Evolutionary conservation across 1,284 basidiomycete species (phyloP).

Genomic region (Ustilago shanxiensis): DNA sequence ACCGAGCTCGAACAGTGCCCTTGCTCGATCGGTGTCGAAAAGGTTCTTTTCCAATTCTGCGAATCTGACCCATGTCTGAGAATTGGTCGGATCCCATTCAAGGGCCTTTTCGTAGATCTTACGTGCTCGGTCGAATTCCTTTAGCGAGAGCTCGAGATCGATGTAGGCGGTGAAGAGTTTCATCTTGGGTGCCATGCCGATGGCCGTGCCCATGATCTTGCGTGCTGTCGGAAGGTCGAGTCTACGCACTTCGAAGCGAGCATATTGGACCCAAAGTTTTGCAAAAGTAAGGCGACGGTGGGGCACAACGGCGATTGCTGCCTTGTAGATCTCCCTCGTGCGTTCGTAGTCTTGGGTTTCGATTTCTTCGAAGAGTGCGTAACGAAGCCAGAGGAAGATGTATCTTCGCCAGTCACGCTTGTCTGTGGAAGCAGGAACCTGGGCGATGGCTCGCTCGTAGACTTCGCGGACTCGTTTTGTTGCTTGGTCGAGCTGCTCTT

Average conservation of each 20-base stretch:
- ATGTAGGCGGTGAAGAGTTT: slow-evolving; percentile 70
- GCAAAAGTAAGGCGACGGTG: slow-evolving; percentile 98
- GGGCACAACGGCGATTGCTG: slow-evolving; percentile 87
- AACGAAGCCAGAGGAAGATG: slow-evolving; percentile 95
- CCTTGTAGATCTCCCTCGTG: slow-evolving; percentile 90
- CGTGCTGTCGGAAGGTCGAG: slow-evolving; percentile 86
- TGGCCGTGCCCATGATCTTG: slow-evolving; percentile 88
- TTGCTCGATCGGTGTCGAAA: slow-evolving; percentile 89
- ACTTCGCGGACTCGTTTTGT: slow-evolving; percentile 83
- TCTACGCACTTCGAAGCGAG: slow-evolving; percentile 89
- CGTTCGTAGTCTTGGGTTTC: slow-evolving; percentile 90
- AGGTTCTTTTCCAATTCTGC: slow-evolving; percentile 93
- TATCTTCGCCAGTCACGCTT: slow-evolving; percentile 85
- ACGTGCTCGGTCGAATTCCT: slow-evolving; percentile 92
- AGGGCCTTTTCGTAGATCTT: slow-evolving; percentile 91
- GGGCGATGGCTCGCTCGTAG: slow-evolving; percentile 95
- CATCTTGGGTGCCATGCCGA: slow-evolving; percentile 96
- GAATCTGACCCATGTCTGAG: slow-evolving; percentile 87
- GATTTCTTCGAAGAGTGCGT: slow-evolving; percentile 96
- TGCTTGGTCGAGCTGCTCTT: slow-evolving; percentile 39
- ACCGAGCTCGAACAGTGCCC: slow-evolving; percentile 95
- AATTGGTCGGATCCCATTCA: slow-evolving; percentile 71
- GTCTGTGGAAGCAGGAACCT: slow-evolving; percentile 87
- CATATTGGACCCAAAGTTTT: slow-evolving; percentile 81
- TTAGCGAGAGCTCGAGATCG: slow-evolving; percentile 65